These are phyloP conservation scores for Flaveria linearis DNA, from an alignment of 129 eudicot species.

Conservation along the genomic window DNA sequence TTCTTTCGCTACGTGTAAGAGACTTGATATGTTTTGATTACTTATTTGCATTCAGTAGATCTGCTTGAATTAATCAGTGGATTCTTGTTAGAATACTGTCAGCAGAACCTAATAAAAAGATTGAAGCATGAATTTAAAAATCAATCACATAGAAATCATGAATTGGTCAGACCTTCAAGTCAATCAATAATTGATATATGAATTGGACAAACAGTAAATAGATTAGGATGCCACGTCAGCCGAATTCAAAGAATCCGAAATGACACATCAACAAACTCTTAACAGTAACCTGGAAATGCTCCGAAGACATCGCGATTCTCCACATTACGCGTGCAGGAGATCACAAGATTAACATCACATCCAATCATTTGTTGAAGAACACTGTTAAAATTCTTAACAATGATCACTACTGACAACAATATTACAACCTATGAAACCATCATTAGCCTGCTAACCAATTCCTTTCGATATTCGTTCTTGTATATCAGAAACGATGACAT, in stretches of 20 bases:
- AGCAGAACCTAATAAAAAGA: too few species aligned
- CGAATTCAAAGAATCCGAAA: background rate
- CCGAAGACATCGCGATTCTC: background rate
- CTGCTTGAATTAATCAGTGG: too few species aligned
- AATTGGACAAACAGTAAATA: background rate
- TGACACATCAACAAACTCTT: background rate
- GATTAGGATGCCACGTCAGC: slow-evolving; percentile 1
- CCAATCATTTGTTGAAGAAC: background rate
- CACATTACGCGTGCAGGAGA: background rate
- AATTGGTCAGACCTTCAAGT: too few species aligned
- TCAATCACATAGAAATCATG: too few species aligned
- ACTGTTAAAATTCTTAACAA: background rate
- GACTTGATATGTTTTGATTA: too few species aligned
- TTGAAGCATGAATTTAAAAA: too few species aligned
- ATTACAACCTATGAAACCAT: slow-evolving; percentile 14
- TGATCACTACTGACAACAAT: slow-evolving; percentile 7
- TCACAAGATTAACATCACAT: background rate
- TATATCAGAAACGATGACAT: slow-evolving; percentile 69
- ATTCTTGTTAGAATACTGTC: too few species aligned
- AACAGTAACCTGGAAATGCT: background rate
- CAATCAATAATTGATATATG: too few species aligned
- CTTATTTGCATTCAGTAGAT: too few species aligned
- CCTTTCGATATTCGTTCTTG: slow-evolving; percentile 58
- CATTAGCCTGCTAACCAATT: slow-evolving; percentile 43
- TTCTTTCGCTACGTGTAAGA: too few species aligned